Conservation (phyloP, 805 yeast genomes). For the Phaffomyces antillensis region DNA sequence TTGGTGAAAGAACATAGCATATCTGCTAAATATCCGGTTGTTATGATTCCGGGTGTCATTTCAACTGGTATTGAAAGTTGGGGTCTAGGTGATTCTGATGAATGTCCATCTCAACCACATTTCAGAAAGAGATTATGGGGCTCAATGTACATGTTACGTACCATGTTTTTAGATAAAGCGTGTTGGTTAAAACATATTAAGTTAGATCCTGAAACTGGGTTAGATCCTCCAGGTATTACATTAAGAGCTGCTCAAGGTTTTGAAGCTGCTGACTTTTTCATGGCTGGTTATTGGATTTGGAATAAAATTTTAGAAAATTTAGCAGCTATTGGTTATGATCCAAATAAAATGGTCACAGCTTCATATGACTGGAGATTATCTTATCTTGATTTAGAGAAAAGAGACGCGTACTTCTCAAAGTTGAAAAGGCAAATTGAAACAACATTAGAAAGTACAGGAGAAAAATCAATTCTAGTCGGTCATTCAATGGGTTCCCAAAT, state of each 20-base stretch:
- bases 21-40: constrained; percentile 64
- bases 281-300: constrained; percentile 99
- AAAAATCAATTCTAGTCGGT: constrained; percentile 70
- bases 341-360: constrained; percentile 84
- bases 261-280: constrained; percentile 93
- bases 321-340: constrained; percentile 91
- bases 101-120: constrained; percentile 77
- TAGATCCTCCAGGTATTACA: constrained; percentile 80
- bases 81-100: constrained; percentile 70
- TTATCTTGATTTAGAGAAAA: constrained; percentile 75
- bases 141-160: constrained; percentile 85
- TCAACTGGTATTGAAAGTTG: constrained; percentile 94
- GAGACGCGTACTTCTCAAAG: constrained; percentile 81
- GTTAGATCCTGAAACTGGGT: constrained; percentile 85
- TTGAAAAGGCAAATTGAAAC: constrained; percentile 70
- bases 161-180: constrained; percentile 84
- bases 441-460: constrained; percentile 41
- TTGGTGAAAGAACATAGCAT: constrained; percentile 46
- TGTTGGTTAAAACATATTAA: constrained; percentile 93
- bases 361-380: constrained; percentile 96
- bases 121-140: constrained; percentile 96
- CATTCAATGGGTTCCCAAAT: constrained; percentile 98
- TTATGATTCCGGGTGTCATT: constrained; percentile 93
- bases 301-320: constrained; percentile 89
- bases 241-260: constrained; percentile 92